Percentiles rank a stretch among this genome's conserved stretches.
These are phyloP conservation scores for Camelina neglecta DNA, from an alignment of 345 rosid species.

Conservation along the genomic window DNA sequence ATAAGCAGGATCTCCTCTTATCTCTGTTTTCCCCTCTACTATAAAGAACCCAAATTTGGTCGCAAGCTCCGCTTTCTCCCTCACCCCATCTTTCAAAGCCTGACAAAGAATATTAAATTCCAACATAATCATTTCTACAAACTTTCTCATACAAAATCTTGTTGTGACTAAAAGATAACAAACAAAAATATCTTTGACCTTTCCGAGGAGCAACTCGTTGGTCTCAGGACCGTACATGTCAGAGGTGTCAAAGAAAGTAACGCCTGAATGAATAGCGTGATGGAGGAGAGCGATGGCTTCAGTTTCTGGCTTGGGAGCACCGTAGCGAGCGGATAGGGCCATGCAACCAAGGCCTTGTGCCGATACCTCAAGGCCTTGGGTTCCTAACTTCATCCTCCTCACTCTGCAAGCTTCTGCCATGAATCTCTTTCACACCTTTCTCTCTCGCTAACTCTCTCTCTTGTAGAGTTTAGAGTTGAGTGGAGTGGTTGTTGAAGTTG, in stretches of 20 bases:
- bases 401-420: conserved; percentile 21
- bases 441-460: background rate
- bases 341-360: conserved; percentile 53
- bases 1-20: conserved; percentile 59
- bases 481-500: background rate
- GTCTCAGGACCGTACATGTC: conserved; percentile 50
- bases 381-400: conserved; percentile 28
- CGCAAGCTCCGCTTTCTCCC: conserved; percentile 61
- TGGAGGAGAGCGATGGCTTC: conserved; percentile 45
- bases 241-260: conserved; percentile 54
- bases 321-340: conserved; percentile 47
- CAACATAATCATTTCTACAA: background rate
- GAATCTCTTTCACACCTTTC: background rate
- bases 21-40: too few relatives aligned
- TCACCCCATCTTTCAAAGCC: conserved; percentile 63
- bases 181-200: conserved; percentile 20
- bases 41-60: conserved; percentile 56
- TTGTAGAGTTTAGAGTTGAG: background rate
- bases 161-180: conserved; percentile 39
- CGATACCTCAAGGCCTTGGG: conserved; percentile 34
- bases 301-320: conserved; percentile 40
- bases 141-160: conserved; percentile 47
- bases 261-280: conserved; percentile 45
- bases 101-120: conserved; percentile 1
- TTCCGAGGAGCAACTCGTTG: conserved; percentile 47